Evolutionary conservation across 805 yeast species (phyloP).

Genomic region (Suhomyces sp.): DNA sequence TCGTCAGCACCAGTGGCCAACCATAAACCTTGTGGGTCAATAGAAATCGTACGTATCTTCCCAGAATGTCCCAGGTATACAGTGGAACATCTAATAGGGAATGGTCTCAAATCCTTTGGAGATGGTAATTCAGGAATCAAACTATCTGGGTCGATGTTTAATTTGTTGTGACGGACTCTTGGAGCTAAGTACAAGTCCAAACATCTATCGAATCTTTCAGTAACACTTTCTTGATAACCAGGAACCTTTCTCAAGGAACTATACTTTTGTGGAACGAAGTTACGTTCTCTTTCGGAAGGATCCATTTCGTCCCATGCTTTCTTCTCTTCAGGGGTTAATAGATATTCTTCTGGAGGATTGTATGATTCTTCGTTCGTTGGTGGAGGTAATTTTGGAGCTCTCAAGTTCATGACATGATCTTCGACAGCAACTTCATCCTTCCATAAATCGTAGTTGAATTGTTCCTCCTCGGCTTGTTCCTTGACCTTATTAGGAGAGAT

Average conservation of each 20-base stretch:
- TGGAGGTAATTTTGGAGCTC: constrained; percentile 95
- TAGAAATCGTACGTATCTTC: constrained; percentile 74
- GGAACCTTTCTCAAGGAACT: constrained; percentile 87
- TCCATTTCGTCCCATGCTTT: constrained; percentile 68
- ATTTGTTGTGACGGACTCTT: constrained; percentile 85
- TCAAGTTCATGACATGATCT: constrained; percentile 85
- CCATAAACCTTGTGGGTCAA: constrained; percentile 92
- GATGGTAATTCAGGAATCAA: constrained; percentile 95
- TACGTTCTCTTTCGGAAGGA: constrained; percentile 74
- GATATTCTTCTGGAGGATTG: constrained; percentile 96
- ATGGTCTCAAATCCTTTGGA: constrained; percentile 94
- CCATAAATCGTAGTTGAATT: constrained; percentile 79
- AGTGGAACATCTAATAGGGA: constrained; percentile 90
- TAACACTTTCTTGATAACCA: constrained; percentile 78
- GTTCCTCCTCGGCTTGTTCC: constrained; percentile 52
- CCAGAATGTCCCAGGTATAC: constrained; percentile 80
- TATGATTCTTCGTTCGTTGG: constrained; percentile 96
- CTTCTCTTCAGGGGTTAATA: constrained; percentile 74
- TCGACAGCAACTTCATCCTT: constrained; percentile 50
- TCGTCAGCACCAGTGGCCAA: constrained; percentile 98
- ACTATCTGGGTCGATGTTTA: constrained; percentile 94
- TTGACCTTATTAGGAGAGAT: constrained; percentile 66
- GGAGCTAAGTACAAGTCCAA: constrained; percentile 95
- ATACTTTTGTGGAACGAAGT: constrained; percentile 80
- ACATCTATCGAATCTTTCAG: constrained; percentile 93